These are phyloP conservation scores for Erysimum pusillum DNA, from an alignment of 441 rosid genomes.

Conservation along the genomic window DNA sequence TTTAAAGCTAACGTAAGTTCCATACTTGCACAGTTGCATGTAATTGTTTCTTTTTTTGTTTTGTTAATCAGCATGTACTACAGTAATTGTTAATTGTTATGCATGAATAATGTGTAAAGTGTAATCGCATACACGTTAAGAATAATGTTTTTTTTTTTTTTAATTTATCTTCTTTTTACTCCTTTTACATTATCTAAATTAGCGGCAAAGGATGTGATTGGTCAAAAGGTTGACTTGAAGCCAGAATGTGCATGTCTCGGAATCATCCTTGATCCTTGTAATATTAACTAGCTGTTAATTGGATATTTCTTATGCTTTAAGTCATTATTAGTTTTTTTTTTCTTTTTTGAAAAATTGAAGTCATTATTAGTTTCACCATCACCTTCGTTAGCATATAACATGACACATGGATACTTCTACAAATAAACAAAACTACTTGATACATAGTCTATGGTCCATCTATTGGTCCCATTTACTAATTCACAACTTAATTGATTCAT, in stretches of 20 bases:
- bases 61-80: background rate
- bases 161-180: no score
- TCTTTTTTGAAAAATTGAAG: background rate
- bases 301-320: background rate
- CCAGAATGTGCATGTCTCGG: conserved; percentile 15
- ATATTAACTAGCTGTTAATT: conserved; percentile 20
- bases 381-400: conserved; percentile 28
- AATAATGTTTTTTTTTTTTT: background rate
- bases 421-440: conserved; percentile 9
- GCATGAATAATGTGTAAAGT: conserved; percentile 9
- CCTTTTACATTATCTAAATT: conserved; percentile 4
- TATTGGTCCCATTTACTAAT: conserved; percentile 31
- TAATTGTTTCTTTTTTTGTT: background rate
- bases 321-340: background rate
- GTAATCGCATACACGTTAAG: background rate
- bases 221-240: conserved; percentile 25
- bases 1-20: background rate
- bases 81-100: background rate
- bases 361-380: conserved; percentile 17
- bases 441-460: conserved; percentile 20
- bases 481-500: conserved; percentile 22
- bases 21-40: conserved; percentile 6
- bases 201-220: conserved; percentile 5
- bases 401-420: conserved; percentile 13
- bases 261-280: background rate